Conservation (phyloP, 78 protist species). For the Mantamonas sphyraenae region DNA sequence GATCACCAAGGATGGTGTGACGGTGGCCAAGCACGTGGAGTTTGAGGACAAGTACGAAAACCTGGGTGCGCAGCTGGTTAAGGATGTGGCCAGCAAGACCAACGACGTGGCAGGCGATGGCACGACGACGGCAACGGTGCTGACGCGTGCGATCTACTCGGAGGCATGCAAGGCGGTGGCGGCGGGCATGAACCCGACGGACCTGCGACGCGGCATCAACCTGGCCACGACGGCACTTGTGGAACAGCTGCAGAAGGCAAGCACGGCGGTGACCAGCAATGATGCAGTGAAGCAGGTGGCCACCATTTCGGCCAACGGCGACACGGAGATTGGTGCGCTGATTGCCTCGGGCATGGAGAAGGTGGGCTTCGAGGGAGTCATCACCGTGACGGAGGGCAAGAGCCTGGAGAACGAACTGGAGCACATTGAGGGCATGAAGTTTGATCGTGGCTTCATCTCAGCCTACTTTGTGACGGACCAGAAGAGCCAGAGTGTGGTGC, state of each 20-base stretch:
- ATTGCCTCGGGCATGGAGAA: constrained; percentile 95
- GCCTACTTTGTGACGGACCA: constrained; percentile 91
- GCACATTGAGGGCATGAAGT: constrained; percentile 94
- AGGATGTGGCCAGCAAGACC: constrained; percentile 92
- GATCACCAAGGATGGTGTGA: constrained; percentile 99
- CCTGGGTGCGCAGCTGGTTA: constrained; percentile 93
- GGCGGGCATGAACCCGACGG: constrained; percentile 97
- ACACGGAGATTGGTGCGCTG: constrained; percentile 86
- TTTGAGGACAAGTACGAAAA: constrained; percentile 80
- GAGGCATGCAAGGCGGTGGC: constrained; percentile 95
- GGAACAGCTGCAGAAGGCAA: constrained; percentile 7
- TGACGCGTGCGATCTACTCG: constrained; percentile 85
- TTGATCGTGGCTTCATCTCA: constrained; percentile 94
- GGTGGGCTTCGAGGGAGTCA: constrained; percentile 98
- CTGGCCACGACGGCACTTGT: constrained; percentile 73
- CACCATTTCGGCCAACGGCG: constrained; percentile 98
- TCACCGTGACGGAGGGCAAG: constrained; percentile 98
- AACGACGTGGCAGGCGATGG: constrained; percentile 98
- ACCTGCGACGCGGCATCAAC: constrained; percentile 90
- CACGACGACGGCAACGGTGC: constrained; percentile 97
- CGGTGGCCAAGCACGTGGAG: constrained; percentile 96
- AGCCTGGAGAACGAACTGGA: constrained; percentile 90
- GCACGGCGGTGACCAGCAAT: constrained; percentile 80
- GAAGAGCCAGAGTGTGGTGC: constrained; percentile 73
- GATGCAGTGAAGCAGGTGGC: constrained; percentile 94